phyloP scores from a whole-genome alignment of 78 protist genomes.

The Bigelowiella natans region DNA sequence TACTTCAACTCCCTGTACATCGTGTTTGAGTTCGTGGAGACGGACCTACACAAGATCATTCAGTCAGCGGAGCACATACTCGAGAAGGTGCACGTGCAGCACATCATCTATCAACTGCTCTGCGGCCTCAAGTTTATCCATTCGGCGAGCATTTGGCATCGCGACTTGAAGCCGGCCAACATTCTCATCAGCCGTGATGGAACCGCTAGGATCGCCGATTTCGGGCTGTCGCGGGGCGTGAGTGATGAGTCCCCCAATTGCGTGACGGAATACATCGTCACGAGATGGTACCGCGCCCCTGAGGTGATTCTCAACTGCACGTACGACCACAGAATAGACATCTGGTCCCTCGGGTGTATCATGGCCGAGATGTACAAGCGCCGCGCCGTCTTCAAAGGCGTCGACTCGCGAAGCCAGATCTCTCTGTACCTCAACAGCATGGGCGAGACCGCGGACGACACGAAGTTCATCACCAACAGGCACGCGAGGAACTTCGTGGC shows the following conservation, averaged over 20 bases:
- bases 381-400: not conserved
- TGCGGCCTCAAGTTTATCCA: not conserved
- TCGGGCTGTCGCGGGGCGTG: not conserved
- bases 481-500: not conserved
- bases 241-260: not conserved
- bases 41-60: not conserved
- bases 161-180: not conserved
- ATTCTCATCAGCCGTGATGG: not conserved
- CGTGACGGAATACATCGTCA: slow-evolving; percentile 24
- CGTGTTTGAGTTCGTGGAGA: not conserved
- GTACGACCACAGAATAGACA: slow-evolving; percentile 30
- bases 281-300: slow-evolving; percentile 75
- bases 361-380: slow-evolving; percentile 55
- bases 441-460: not conserved
- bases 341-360: slow-evolving; percentile 65
- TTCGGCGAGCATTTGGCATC: not conserved
- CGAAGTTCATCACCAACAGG: not conserved
- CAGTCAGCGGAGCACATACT: not conserved
- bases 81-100: not conserved
- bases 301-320: slow-evolving; percentile 36
- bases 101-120: not conserved
- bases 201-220: not conserved
- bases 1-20: not conserved
- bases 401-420: not conserved
- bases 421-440: not conserved